These are phyloP conservation scores for Pythium volutum DNA, from an alignment of 352 stramenopile species.

Conservation along the genomic window DNA sequence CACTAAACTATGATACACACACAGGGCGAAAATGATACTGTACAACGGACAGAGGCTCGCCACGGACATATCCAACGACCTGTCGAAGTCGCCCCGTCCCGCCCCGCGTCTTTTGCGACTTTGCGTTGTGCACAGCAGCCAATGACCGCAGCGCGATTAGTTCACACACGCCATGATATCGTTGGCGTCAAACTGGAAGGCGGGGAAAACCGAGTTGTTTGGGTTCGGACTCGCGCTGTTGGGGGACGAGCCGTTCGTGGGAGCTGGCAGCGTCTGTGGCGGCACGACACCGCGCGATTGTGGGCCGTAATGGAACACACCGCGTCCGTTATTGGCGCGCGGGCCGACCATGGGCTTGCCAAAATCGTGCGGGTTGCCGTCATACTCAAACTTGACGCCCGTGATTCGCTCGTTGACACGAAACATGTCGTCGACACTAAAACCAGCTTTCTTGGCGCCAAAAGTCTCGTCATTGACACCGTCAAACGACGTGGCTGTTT, in stretches of 20 bases:
- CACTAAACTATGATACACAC: conserved; percentile 27
- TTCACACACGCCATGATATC: conserved; percentile 90
- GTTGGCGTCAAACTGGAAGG: conserved; percentile 78
- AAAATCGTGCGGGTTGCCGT: conserved; percentile 95
- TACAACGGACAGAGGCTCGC: not conserved
- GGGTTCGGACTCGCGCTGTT: conserved; percentile 22
- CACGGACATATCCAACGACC: no score
- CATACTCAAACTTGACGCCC: conserved; percentile 92
- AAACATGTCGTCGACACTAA: conserved; percentile 96
- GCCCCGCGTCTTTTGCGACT: no score
- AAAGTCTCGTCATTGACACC: conserved; percentile 89
- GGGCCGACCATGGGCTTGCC: conserved; percentile 47
- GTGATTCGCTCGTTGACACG: conserved; percentile 90
- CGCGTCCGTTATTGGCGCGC: conserved; percentile 14
- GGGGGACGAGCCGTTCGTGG: conserved; percentile 15
- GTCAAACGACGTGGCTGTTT: conserved; percentile 79
- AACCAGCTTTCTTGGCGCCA: conserved; percentile 60
- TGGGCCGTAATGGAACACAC: conserved; percentile 54
- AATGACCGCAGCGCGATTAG: conserved; percentile 27
- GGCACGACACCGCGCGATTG: conserved; percentile 37
- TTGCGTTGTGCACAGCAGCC: conserved; percentile 13
- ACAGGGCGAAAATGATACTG: conserved; percentile 13
- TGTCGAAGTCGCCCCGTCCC: no score
- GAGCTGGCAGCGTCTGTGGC: conserved; percentile 43
- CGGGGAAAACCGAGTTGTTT: conserved; percentile 37